phyloP scores from a whole-genome alignment of 495 filamentous ascomycete species.

The Tuber brumale region DNA sequence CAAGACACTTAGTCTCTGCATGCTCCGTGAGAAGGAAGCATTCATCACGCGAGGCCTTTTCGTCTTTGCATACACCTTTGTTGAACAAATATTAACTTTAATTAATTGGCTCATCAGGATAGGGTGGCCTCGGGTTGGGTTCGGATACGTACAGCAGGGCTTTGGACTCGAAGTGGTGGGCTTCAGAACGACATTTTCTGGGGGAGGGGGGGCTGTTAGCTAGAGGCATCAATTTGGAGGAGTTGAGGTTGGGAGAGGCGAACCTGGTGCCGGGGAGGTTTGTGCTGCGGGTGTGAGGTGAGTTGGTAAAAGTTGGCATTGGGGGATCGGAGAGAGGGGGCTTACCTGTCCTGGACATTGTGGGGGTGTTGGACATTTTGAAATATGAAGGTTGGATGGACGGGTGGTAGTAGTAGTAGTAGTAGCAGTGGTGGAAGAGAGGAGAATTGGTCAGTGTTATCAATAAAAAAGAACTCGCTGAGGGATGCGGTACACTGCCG shows the following conservation, averaged over 20 bases:
- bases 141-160: constrained; percentile 35
- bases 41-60: constrained; percentile 87
- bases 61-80: constrained; percentile 78
- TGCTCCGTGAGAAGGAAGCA: constrained; percentile 94
- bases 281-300: constrained; percentile 8
- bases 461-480: background rate
- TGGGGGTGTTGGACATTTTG: constrained; percentile 16
- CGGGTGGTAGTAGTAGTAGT: background rate
- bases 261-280: constrained; percentile 19
- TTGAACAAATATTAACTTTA: background rate
- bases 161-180: constrained; percentile 26
- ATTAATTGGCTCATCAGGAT: background rate
- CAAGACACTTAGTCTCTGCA: constrained; percentile 67
- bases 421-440: constrained; percentile 6
- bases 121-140: background rate
- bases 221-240: background rate
- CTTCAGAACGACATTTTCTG: constrained; percentile 28
- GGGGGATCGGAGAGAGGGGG: background rate
- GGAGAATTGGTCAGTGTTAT: background rate
- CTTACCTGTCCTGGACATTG: constrained; percentile 25
- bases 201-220: background rate
- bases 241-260: background rate
- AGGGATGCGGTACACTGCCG: background rate
- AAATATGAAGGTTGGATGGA: background rate
- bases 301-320: background rate